Percentiles rank a stretch among this genome's conserved stretches.
Evolutionary conservation across 1,284 basidiomycete species (phyloP).

Genomic region (Blastosporella zonata): DNA sequence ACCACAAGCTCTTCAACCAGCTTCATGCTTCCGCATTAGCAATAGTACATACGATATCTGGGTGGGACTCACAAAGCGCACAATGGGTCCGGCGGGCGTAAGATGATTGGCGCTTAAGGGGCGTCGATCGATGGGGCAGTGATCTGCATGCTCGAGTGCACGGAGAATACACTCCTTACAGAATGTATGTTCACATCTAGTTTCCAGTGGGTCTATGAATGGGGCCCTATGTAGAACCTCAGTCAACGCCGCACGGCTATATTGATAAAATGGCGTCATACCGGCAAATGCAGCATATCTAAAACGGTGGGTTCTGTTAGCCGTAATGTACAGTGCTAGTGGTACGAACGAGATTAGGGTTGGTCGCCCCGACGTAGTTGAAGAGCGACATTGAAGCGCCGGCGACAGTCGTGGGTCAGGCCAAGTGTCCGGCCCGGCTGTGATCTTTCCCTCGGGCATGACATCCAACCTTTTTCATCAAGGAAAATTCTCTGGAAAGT

Average conservation of each 20-base stretch:
- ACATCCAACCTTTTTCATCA: no score
- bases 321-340: background rate
- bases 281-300: conserved; percentile 86
- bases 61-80: conserved; percentile 60
- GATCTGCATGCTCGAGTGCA: conserved; percentile 59
- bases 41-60: background rate
- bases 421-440: background rate
- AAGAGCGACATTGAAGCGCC: conserved; percentile 33
- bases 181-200: conserved; percentile 82
- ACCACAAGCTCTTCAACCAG: conserved; percentile 83
- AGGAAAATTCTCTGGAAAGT: no score
- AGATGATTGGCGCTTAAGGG: conserved; percentile 54
- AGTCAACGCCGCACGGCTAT: background rate
- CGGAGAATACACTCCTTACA: conserved; percentile 72
- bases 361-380: conserved; percentile 53
- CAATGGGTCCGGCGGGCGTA: conserved; percentile 60
- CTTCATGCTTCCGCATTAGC: conserved; percentile 32
- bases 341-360: conserved; percentile 53
- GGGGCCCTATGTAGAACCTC: conserved; percentile 46
- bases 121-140: conserved; percentile 83
- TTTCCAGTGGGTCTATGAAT: conserved; percentile 71
- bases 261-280: conserved; percentile 30
- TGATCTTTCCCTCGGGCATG: no score
- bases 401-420: conserved; percentile 12
- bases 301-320: background rate